Conservation (phyloP, 257 asterid genomes). For the Primulina huaijiensis region DNA sequence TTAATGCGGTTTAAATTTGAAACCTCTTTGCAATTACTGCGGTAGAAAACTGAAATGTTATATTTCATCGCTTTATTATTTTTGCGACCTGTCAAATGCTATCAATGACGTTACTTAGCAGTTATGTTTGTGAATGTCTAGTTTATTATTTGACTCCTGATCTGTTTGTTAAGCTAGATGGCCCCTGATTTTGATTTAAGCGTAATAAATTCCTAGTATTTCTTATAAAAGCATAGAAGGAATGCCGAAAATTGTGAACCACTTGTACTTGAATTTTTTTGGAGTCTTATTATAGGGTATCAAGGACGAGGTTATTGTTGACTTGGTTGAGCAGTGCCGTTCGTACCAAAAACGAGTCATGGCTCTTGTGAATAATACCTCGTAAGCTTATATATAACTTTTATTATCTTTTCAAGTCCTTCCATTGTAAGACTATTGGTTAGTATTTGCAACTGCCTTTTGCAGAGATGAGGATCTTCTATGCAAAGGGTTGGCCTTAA, state of each 20-base stretch:
- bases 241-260: neutral
- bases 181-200: neutral
- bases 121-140: neutral
- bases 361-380: constrained; percentile 81
- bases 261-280: constrained; percentile 10
- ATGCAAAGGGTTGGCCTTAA: constrained; percentile 70
- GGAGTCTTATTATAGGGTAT: constrained; percentile 47
- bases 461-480: constrained; percentile 85
- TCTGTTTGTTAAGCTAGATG: neutral
- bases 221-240: constrained; percentile 2
- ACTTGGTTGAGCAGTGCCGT: constrained; percentile 90
- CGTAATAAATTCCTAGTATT: neutral
- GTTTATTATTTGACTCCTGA: neutral
- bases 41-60: neutral
- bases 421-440: constrained; percentile 7
- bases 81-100: too few relatives aligned
- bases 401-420: constrained; percentile 4
- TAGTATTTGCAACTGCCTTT: constrained; percentile 16
- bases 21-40: neutral
- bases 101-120: too few relatives aligned
- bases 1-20: neutral
- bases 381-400: constrained; percentile 43
- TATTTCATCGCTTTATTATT: neutral
- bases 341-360: constrained; percentile 86
- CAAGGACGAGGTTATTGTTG: constrained; percentile 83